Base-by-base conservation (phyloP, 352 stramenopile genomes). In the Thalassiosira ordinaria region DNA sequence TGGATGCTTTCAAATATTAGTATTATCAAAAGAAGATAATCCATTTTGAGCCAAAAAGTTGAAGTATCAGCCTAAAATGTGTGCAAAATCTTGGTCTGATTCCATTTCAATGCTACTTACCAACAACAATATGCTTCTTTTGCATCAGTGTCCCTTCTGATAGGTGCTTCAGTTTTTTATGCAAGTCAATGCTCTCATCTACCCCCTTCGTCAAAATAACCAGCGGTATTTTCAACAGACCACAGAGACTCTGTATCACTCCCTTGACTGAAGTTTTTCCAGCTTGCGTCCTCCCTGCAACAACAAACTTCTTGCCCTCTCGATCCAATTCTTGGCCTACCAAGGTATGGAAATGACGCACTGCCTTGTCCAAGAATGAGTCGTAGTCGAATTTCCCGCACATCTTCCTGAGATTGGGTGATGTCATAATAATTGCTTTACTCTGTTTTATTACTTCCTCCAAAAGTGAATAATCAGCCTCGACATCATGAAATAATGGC, bases 201-300 rank as follows among this genome's bases (percentile, higher is more conserved):
- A 77, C 65, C 20, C 65, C 65, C 24, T 82, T 82, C n/a, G 74
- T 82, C 31, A 82, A 27, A 14, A 82, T 51, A 26, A 82, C 77
- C 11, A 72, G 33, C 14, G 74, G 64, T 13, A 77, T 51, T 26
- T 67, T 61, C 44, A 82, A 49, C 27, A 82, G 9, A 29, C 49
- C 56, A 47, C 56, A 68, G 5, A 73, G 11, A 47, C 33, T 64
- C 22, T 73, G 56, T 51, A 82, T 56, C 8, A 82, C 55, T 29
- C 64, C 74, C 35, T 82, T 82, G 0, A 82, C 46, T 14, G 57
- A 46, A 26, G 57, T 67, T 52, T 82, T 82, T n/a, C 74, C 74
- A 64, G 33, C 27, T 41, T 77, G 74, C 39, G 74, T 82, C 13
- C 65, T 31, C 18, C 74, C 74, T n/a, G 60, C 49, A 24, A 82